Evolutionary conservation across 129 eudicot species (phyloP), one percentile per base, ranked within the genome.

Genomic region (Lactuca saligna): DNA sequence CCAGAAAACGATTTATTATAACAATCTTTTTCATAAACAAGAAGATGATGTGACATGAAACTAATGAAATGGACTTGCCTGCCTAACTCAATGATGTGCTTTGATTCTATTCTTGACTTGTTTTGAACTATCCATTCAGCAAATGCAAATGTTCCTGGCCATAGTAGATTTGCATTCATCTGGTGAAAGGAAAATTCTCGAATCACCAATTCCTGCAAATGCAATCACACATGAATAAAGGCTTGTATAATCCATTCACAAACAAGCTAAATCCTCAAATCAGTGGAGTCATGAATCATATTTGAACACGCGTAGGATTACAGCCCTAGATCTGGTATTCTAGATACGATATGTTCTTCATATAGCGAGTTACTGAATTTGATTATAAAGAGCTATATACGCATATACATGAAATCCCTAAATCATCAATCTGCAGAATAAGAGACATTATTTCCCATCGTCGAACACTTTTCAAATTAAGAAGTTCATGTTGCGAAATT

Each of bases 111-210:
- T 85, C 82, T 75, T n/a, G 86, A 80, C 50, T 32, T 74, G 55
- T 93, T 76, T 69, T 89, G 79, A 79, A 80, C 84, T 70, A 93
- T 66, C 98, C 98, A 93, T 48, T 93, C 98, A 20, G 79, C 90
- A 78, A 93, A 89, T 56, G 98, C 77, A 89, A 93, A 93, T 72
- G 98, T 86, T 56, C 98, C 98, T 7, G 98, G 98, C 98, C 98
- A 93, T 31, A 93, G 88, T 61, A 93, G 71, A 83, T 93, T 93
- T 42, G 98, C 98, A 78, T 89, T 89, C 78, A 87, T 72, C 86
- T 89, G 86, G 71, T 89, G 97, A 67, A 93, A 93, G 29, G 92
- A 79, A 73, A 93, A 93, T 73, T 93, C 98, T 50, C 92, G 82
- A 66, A 93, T 76, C 56, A 87, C 66, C 82, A 93, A 76, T 72